Base-by-base conservation (phyloP, 805 yeast species). In the Kluyveromyces siamensis region DNA sequence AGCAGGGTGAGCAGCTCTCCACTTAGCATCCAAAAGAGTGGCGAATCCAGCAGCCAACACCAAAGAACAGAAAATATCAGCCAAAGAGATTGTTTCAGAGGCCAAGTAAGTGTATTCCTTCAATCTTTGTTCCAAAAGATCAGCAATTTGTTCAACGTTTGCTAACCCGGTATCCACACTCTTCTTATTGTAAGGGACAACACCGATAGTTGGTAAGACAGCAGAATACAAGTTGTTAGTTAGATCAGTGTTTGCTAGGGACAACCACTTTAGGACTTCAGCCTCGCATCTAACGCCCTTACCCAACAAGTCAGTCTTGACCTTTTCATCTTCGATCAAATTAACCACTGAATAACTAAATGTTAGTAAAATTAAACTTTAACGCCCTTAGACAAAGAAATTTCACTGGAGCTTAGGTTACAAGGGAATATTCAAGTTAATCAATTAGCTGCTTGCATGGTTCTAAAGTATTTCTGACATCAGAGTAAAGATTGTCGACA, bases 101-200 rank as follows among this genome's bases (percentile, higher is more conserved):
- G 80, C 90, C 58, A 85, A 74, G 72, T 72, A 87, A 49, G 91
- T 83, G 79, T 73, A 73, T 58, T 75, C 74, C 55, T 74, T 67
- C 62, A 82, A 74, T 74, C 81, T 78, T 42, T 67, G 63, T 71
- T 85, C 91, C 51, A 75, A 69, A 45, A 76, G 53, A 27, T 65
- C 59, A 55, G 74, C 68, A 50, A 67, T 62, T 40, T 59, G 61
- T 45, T 73, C 75, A 55, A 75, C 58, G 47, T 59, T 54, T 39
- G 63, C 76, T 25, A 47, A 46, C 46, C 69, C 65, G 38, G 71
- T 73, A 52, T 83, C 85, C 51, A 76, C 77, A 47, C 55, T 65
- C 55, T 83, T 84, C 80, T 87, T 86, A 85, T 87, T 84, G 86
- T 78, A 88, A 57, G 93, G 90, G 48, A 52, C 63, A 44, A 59